Conservation (phyloP, 257 asterid genomes). For the Leptodermis oblonga region DNA sequence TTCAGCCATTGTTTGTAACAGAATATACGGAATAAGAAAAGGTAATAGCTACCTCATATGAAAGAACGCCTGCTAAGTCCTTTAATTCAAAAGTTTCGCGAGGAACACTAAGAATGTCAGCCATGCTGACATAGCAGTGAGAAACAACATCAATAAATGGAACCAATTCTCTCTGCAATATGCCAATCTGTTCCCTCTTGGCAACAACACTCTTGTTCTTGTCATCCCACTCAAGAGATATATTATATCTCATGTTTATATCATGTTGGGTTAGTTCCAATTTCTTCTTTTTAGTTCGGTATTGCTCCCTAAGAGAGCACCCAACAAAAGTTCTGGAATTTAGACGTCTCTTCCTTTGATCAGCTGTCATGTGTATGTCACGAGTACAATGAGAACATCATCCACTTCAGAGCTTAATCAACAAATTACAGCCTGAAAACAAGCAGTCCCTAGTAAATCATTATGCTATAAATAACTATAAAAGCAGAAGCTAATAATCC, state of each 20-base stretch:
- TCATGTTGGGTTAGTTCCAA: conserved; percentile 33
- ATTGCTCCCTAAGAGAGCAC: conserved; percentile 43
- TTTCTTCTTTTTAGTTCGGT: conserved; percentile 54
- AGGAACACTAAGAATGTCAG: conserved; percentile 75
- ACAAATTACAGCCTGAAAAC: conserved; percentile 10
- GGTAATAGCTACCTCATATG: conserved; percentile 54
- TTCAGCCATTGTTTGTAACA: conserved; percentile 11
- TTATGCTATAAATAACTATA: neutral
- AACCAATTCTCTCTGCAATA: conserved; percentile 56
- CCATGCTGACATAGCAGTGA: conserved; percentile 41
- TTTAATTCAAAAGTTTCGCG: conserved; percentile 61
- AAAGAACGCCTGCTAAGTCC: conserved; percentile 53
- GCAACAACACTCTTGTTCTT: conserved; percentile 70
- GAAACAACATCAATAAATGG: conserved; percentile 52
- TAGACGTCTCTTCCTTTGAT: conserved; percentile 63
- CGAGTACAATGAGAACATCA: conserved; percentile 22
- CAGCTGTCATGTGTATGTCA: conserved; percentile 59
- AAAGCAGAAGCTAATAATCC: neutral
- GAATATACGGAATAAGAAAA: conserved; percentile 7
- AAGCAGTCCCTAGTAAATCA: neutral
- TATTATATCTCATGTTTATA: conserved; percentile 49
- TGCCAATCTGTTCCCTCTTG: conserved; percentile 81
- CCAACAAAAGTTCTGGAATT: conserved; percentile 52
- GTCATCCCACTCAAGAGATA: conserved; percentile 82
- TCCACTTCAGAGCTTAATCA: conserved; percentile 18